Conservation (phyloP, 2,329 filamentous ascomycete genomes). For the Dactylellina parvicollis region DNA sequence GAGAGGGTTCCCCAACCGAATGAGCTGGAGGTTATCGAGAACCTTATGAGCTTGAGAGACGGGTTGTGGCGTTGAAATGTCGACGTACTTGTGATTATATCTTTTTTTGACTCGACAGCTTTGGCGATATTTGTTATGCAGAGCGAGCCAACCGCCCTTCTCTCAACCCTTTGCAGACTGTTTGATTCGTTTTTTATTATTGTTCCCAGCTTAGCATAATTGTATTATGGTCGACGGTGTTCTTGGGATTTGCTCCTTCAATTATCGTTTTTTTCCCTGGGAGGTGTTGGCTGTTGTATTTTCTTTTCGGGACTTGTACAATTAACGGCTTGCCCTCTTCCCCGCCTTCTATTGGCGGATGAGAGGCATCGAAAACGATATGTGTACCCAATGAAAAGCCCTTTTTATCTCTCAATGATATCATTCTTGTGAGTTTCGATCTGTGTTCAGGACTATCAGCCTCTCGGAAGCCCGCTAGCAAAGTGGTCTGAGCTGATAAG, state of each 20-base stretch:
- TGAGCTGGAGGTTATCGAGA: slow-evolving; percentile 49
- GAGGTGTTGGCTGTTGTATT: background rate
- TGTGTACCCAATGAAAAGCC: slow-evolving; percentile 8
- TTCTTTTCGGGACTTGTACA: slow-evolving; percentile 2
- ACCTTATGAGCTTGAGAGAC: slow-evolving; percentile 46
- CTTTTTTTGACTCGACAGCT: background rate
- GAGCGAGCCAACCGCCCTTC: background rate
- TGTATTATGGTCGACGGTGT: slow-evolving; percentile 13
- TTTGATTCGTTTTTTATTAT: background rate
- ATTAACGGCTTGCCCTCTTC: background rate
- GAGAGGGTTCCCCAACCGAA: slow-evolving; percentile 47
- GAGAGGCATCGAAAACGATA: background rate
- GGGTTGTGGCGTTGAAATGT: slow-evolving; percentile 45
- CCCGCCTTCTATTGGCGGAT: slow-evolving; percentile 3
- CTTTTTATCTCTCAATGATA: background rate
- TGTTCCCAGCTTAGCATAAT: background rate
- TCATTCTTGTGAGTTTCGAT: no score
- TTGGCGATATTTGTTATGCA: background rate
- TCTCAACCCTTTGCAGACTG: background rate
- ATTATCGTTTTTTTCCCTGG: background rate
- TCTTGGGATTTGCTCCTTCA: slow-evolving; percentile 9
- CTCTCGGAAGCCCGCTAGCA: background rate
- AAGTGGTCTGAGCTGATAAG: background rate
- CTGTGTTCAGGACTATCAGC: no score
- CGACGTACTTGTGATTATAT: background rate